Conservation (phyloP, 257 asterid genomes). For the Gardenia jasminoides region DNA sequence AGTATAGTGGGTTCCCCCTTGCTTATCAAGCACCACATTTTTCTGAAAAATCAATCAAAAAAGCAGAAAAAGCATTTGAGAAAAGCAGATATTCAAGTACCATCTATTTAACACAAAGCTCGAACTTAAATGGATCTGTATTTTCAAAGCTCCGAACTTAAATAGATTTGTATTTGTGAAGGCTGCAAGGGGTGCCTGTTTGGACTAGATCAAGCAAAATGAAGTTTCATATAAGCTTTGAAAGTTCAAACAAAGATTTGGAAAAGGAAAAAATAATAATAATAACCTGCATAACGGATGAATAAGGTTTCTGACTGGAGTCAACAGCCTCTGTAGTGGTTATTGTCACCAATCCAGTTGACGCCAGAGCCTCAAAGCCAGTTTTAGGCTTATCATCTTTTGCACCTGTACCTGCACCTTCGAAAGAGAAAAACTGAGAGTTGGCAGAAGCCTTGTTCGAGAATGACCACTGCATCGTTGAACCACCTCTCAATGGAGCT, state of each 20-base stretch:
- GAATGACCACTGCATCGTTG: conserved; percentile 63
- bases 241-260: not conserved
- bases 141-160: not conserved
- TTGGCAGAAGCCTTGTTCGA: conserved; percentile 34
- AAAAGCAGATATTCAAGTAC: not conserved
- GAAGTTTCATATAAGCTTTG: not conserved
- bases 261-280: not conserved
- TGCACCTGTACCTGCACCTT: conserved; percentile 40
- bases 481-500: conserved; percentile 53
- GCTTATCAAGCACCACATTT: conserved; percentile 40
- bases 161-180: not conserved
- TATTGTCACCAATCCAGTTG: conserved; percentile 54
- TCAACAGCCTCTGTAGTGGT: conserved; percentile 48
- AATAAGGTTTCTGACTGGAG: conserved; percentile 29
- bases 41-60: conserved; percentile 39
- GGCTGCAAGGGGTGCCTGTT: not conserved
- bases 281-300: conserved; percentile 42
- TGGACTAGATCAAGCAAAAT: not conserved
- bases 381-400: conserved; percentile 43
- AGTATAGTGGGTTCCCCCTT: conserved; percentile 41
- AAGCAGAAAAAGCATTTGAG: not conserved
- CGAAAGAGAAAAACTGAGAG: conserved; percentile 28
- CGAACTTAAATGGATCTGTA: not conserved
- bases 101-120: not conserved
- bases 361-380: conserved; percentile 64